Evolutionary conservation across 2,329 filamentous ascomycete species (phyloP).

Genomic region (Nemania abortiva): DNA sequence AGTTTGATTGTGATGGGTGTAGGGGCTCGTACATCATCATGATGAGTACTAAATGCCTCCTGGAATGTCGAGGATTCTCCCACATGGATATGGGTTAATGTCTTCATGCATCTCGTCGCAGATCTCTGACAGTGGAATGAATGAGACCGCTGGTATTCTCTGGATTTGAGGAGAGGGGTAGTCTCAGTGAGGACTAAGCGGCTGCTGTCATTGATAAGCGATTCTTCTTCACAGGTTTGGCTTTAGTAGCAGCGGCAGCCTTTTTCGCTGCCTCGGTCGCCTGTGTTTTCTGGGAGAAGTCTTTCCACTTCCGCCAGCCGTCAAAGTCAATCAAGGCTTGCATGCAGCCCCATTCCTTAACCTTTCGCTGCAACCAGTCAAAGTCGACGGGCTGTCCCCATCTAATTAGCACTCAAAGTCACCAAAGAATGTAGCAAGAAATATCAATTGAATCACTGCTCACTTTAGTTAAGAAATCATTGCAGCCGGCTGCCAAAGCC

Average conservation of each 20-base stretch:
- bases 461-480: slow-evolving; percentile 98
- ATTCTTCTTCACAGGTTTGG: slow-evolving; percentile 59
- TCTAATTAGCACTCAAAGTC: slow-evolving; percentile 18
- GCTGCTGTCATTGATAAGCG: slow-evolving; percentile 55
- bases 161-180: background rate
- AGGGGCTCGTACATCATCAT: background rate
- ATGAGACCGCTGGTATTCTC: background rate
- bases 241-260: slow-evolving; percentile 52
- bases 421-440: background rate
- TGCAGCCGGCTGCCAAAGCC: slow-evolving; percentile 93
- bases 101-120: background rate
- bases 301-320: slow-evolving; percentile 97
- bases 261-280: slow-evolving; percentile 59
- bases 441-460: slow-evolving; percentile 40
- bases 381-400: slow-evolving; percentile 88
- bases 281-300: slow-evolving; percentile 70
- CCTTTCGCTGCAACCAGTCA: slow-evolving; percentile 95
- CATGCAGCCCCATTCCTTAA: slow-evolving; percentile 99
- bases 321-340: slow-evolving; percentile 98
- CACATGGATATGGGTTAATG: background rate
- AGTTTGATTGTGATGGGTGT: background rate
- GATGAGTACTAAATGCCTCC: slow-evolving; percentile 3
- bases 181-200: slow-evolving; percentile 28
- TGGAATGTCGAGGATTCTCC: background rate
- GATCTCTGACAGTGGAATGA: background rate